Percentiles rank a stretch among this genome's conserved stretches.
phyloP scores from a whole-genome alignment of 768 basidiomycete genomes.

The Leccinum uliginosum region DNA sequence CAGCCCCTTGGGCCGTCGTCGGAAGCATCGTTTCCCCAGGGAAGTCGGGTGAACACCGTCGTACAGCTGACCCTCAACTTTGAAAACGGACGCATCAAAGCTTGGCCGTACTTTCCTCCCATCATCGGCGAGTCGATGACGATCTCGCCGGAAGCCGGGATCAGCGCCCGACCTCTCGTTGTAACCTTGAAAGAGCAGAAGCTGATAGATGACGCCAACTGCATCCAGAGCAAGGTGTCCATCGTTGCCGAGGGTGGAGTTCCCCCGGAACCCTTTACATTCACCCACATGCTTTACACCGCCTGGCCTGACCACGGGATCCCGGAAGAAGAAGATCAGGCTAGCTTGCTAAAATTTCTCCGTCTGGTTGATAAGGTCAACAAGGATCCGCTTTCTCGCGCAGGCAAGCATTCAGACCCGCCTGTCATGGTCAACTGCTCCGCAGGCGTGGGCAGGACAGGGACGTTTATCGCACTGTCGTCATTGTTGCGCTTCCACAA shows the following conservation, averaged over 20 bases:
- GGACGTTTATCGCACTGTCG: constrained; percentile 76
- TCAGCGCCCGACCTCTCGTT: constrained; percentile 41
- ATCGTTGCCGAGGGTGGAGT: constrained; percentile 36
- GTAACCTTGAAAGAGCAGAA: constrained; percentile 52
- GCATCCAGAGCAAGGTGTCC: constrained; percentile 58
- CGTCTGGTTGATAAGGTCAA: constrained; percentile 63
- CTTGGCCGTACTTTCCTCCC: constrained; percentile 71
- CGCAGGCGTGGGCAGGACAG: constrained; percentile 84
- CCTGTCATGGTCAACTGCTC: constrained; percentile 82
- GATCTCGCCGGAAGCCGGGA: constrained; percentile 43
- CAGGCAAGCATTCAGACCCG: constrained; percentile 51
- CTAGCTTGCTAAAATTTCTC: constrained; percentile 57
- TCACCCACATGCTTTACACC: constrained; percentile 68
- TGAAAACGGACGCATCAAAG: constrained; percentile 71
- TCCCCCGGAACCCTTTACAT: constrained; percentile 39
- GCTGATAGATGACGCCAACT: constrained; percentile 52
- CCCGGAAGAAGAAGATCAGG: constrained; percentile 56
- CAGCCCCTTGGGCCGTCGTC: constrained; percentile 40
- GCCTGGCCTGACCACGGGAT: constrained; percentile 87
- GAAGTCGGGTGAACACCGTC: constrained; percentile 60
- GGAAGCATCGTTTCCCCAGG: constrained; percentile 20
- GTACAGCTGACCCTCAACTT: constrained; percentile 75
- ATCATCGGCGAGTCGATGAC: constrained; percentile 49
- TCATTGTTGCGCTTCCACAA: constrained; percentile 67
- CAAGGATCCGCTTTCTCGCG: constrained; percentile 34